Conservation (phyloP, 805 yeast genomes). For the Saccharomyces paradoxus region DNA sequence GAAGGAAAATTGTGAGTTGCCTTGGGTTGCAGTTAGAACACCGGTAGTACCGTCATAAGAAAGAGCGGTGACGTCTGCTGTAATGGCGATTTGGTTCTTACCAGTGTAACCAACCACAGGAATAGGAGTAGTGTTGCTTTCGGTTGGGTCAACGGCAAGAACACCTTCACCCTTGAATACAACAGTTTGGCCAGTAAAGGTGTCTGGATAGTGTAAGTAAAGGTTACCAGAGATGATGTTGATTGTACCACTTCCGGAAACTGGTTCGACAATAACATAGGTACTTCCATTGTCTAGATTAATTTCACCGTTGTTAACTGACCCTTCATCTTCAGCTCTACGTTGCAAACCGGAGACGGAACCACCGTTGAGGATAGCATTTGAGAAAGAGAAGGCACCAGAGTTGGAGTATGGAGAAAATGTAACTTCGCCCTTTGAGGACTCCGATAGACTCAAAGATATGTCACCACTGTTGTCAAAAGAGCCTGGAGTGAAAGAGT, state of each 20-base stretch:
- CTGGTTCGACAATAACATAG: background rate
- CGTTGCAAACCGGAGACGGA: background rate
- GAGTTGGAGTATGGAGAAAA: conserved; percentile 1
- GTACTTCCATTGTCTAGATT: conserved; percentile 1
- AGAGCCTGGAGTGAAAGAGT: background rate
- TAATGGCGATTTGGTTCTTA: background rate
- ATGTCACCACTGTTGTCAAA: conserved; percentile 1
- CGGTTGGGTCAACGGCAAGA: conserved; percentile 2
- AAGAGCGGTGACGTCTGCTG: background rate
- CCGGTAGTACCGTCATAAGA: background rate
- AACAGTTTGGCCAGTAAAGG: conserved; percentile 4
- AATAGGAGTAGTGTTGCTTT: background rate
- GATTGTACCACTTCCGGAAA: conserved; percentile 1
- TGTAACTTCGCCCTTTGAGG: background rate
- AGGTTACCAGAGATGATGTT: conserved; percentile 1
- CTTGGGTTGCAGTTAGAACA: background rate
- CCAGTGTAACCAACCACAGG: conserved; percentile 3
- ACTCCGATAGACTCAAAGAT: background rate
- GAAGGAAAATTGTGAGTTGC: background rate
- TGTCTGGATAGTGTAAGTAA: background rate
- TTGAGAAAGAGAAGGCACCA: conserved; percentile 1
- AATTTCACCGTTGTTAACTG: conserved; percentile 1
- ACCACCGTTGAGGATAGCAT: conserved; percentile 2
- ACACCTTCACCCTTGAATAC: conserved; percentile 1
- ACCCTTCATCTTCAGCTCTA: background rate